A percentile compares a stretch with the other conserved stretches of the same genome.
These are phyloP conservation scores for Tulasnella sp. DNA, from an alignment of 768 basidiomycete genomes.

Conservation along the genomic window DNA sequence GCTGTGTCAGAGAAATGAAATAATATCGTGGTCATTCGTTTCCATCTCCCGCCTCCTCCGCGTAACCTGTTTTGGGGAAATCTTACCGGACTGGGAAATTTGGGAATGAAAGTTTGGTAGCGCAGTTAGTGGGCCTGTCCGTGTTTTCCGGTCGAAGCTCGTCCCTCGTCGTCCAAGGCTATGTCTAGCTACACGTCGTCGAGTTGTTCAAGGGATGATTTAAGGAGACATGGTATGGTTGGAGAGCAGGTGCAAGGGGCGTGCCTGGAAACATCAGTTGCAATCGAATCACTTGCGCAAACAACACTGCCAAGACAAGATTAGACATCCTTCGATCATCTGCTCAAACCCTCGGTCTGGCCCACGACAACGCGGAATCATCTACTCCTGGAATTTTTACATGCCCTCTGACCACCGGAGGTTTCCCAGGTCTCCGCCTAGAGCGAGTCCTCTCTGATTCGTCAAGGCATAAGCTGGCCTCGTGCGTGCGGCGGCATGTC, in stretches of 20 bases:
- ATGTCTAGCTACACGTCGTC: neutral
- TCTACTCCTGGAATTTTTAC: neutral
- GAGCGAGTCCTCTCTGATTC: neutral
- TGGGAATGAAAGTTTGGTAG: neutral
- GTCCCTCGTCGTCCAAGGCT: neutral
- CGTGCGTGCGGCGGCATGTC: neutral
- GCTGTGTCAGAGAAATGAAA: neutral
- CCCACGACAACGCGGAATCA: neutral
- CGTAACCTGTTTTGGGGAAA: neutral
- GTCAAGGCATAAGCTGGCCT: neutral
- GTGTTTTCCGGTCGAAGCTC: neutral
- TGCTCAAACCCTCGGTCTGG: neutral
- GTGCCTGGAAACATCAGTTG: neutral
- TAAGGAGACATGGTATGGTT: neutral
- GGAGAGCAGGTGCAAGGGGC: neutral
- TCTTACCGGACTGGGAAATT: neutral
- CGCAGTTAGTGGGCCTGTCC: neutral
- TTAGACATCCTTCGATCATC: neutral
- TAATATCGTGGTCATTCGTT: neutral
- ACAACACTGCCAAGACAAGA: neutral
- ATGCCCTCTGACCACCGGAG: neutral
- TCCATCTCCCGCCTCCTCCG: conserved; percentile 5
- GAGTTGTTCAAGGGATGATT: neutral
- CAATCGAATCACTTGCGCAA: neutral
- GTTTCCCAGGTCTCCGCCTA: neutral